Evolutionary conservation across 208 protist species (phyloP), one percentile per base, ranked within the genome.

Genomic region (Strigomonas culicis): DNA sequence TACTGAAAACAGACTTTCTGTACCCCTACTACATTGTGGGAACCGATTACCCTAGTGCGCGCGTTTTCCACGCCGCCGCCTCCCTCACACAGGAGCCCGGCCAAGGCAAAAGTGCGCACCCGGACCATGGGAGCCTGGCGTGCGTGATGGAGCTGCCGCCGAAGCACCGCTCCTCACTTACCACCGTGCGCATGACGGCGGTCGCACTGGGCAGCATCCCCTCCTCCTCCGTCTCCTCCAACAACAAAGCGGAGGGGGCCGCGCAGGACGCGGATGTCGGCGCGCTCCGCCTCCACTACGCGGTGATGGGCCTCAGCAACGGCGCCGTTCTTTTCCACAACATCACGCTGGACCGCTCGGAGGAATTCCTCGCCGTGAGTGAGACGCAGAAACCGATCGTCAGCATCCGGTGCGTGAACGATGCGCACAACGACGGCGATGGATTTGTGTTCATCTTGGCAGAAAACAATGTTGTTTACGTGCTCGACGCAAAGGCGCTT

Each of bases 291-390:
- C 41, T 21, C 2, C 86, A 63, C 74, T 73, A 77, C 59, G 84
- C 82, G 21, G 85, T 81, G 3, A 78, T 83, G 27, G 88, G 85
- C 17, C 67, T 94, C 22, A 90, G 82, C 72, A 80, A 92, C 72
- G 88, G 88, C 41, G 86, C 80, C 11, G 64, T 94, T 13, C 60
- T 94, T 2, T 55, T 94, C 50, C 88, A 94, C 57, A 76, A 90
- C 49, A 74, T 94, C 21, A 50, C 41, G 13, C 68, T 72, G 10
- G 77, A 94, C 53, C 77, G 59, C 36, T 52, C 70, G 13, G 39
- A 82, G 17, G 75, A 55, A 22, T 79, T 89, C 68, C 50, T 86
- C 52, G 73, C 75, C 21, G 82, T 90, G 4, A 82, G 71, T 1
- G 78, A 84, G 44, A 89, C 79, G 19, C 84, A 89, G 66, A 82